Base-by-base conservation (phyloP, 1,284 basidiomycete genomes). In the Austropuccinia psidii region DNA sequence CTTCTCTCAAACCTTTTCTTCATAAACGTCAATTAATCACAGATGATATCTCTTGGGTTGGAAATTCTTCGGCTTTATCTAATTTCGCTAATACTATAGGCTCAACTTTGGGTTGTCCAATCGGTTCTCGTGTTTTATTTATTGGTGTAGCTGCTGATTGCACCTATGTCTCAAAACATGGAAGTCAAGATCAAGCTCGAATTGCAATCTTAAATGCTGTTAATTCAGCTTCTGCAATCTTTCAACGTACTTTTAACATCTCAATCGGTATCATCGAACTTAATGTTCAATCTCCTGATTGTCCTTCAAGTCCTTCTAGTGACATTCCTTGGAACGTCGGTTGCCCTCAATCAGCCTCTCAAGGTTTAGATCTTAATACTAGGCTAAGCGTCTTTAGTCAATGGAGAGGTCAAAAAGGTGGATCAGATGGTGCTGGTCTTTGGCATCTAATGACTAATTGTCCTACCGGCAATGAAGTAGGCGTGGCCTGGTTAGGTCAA, bases 361-460 rank as follows among this genome's bases (percentile, higher is more conserved):
- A 78, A 67, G 77, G 78, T 6, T 17, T 79, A 35, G 76, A 77
- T 55, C 83, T 91, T 74, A 87, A 90, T 78, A 82, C 86, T 62
- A 86, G 91, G 1, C 84, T 95, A 31, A 90, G 89, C 27, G 80
- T 87, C 17, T 94, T 96, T 80, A 91, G 89, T 21, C 83, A 86
- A 69, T 95, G 92, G 92, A 84, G 91, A 75, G 90, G 90, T 0
- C 79, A 82, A 69, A 87, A 88, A 77, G 86, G 86, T n/a, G 81
- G 75, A 6, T 76, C 24, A 5, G 77, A 78, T 61, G 77, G 77
- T 1, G 86, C 86, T 19, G 93, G 91, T 0, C 83, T 96, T 31
- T 94, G 91, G 90, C 91, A 94, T 82, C 83, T 96, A 15, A 89
- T 94, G 88, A 92, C 89, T 76, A 89, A 89, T 21, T 92, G 91